Percentiles rank a stretch among this genome's conserved stretches.
These are phyloP conservation scores for Chrysochromulina tobinii DNA, from an alignment of 78 protist genomes.

Conservation along the genomic window DNA sequence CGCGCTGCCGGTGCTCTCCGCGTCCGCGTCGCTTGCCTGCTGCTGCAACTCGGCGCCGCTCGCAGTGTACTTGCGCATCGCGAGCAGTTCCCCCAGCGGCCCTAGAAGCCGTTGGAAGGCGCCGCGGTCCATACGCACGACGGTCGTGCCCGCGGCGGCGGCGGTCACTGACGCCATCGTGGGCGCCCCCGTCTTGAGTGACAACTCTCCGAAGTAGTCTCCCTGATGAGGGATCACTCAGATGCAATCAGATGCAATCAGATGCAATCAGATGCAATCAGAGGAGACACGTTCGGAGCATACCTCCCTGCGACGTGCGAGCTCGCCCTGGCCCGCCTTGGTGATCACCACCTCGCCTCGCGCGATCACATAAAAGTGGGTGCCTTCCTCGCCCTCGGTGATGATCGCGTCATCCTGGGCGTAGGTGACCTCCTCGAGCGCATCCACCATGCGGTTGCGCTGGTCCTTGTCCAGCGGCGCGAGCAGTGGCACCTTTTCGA, in stretches of 20 bases:
- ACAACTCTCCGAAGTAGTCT: slow-evolving; percentile 18
- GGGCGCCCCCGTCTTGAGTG: not conserved
- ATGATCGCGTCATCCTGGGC: slow-evolving; percentile 4
- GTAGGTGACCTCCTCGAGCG: not conserved
- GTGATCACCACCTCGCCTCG: not conserved
- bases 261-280: too few species aligned
- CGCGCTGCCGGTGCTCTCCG: too few species aligned
- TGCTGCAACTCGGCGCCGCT: not conserved
- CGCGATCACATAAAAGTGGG: slow-evolving; percentile 42
- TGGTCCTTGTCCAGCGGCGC: slow-evolving; percentile 11
- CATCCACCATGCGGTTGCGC: slow-evolving; percentile 42
- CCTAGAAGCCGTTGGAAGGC: slow-evolving; percentile 24
- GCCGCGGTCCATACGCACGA: slow-evolving; percentile 13
- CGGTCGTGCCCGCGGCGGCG: not conserved
- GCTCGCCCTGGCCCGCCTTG: not conserved
- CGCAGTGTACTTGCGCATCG: not conserved
- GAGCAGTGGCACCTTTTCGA: slow-evolving; percentile 1
- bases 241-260: too few species aligned
- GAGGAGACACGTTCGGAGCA: too few species aligned
- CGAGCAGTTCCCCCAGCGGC: not conserved
- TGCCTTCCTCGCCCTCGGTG: slow-evolving; percentile 45
- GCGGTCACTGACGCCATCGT: slow-evolving; percentile 3
- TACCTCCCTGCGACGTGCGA: not conserved
- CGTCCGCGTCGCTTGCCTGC: too few species aligned
- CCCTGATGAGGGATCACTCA: too few species aligned